These are phyloP conservation scores for Paxillus involutus DNA, from an alignment of 768 basidiomycete species.

Conservation along the genomic window DNA sequence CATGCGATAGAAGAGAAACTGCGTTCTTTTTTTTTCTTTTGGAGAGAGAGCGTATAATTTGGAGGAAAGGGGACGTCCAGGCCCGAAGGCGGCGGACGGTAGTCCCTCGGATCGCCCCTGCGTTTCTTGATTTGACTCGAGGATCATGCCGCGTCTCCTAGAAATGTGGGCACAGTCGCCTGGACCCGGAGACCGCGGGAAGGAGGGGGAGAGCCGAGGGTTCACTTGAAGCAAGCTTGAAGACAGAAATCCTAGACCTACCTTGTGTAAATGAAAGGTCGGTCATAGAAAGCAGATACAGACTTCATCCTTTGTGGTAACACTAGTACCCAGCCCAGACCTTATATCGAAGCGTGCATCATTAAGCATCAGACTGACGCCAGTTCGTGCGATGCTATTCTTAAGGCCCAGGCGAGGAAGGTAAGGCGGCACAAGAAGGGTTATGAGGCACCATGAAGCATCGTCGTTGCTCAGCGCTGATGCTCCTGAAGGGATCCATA, in stretches of 20 bases:
- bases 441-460: conserved; percentile 4
- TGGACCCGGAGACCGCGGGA: conserved; percentile 12
- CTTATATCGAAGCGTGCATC: background rate
- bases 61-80: conserved; percentile 7
- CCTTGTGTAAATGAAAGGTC: conserved; percentile 11
- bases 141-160: background rate
- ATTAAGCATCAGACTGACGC: background rate
- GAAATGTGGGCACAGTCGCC: background rate
- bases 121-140: background rate
- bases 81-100: conserved; percentile 1
- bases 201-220: conserved; percentile 4
- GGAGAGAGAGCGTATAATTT: conserved; percentile 3
- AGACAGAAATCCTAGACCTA: conserved; percentile 9
- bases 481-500: background rate
- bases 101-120: no score
- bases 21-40: background rate
- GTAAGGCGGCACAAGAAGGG: conserved; percentile 9
- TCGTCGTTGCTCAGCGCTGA: background rate
- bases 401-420: conserved; percentile 5
- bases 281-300: conserved; percentile 7
- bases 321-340: conserved; percentile 1
- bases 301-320: conserved; percentile 7
- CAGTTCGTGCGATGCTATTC: background rate
- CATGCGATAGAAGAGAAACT: background rate
- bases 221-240: background rate